These are phyloP conservation scores for Gossypium mustelinum DNA, from an alignment of 345 rosid species.

Conservation along the genomic window DNA sequence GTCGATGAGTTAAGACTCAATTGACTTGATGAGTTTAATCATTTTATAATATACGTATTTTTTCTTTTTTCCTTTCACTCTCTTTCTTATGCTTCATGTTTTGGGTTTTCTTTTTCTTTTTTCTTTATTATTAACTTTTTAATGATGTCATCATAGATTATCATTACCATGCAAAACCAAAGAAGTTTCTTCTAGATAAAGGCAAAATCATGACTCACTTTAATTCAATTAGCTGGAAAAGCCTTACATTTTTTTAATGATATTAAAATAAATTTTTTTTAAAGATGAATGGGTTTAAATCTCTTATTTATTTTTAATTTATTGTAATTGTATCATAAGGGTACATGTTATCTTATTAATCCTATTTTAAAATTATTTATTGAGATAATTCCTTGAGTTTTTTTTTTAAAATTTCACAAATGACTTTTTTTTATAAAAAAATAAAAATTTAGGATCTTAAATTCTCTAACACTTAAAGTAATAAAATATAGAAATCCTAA, in stretches of 20 bases:
- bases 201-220: not conserved
- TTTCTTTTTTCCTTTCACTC: not conserved
- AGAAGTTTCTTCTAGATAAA: constrained; percentile 3
- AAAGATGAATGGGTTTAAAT: no score
- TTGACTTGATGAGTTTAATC: not conserved
- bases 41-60: not conserved
- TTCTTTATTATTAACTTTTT: not conserved
- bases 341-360: no score
- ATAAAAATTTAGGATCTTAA: no score
- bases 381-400: no score
- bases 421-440: no score
- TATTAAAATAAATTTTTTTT: not conserved
- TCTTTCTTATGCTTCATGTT: not conserved
- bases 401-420: no score
- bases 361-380: no score
- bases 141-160: not conserved
- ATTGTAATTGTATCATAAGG: no score
- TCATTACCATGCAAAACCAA: not conserved
- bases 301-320: no score
- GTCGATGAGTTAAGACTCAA: no score
- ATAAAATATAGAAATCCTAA: not conserved
- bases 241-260: not conserved
- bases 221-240: constrained; percentile 3
- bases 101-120: no score
- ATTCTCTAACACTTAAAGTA: not conserved